Percentiles rank a stretch among this genome's conserved stretches.
Evolutionary conservation across 495 filamentous ascomycete genomes (phyloP).

Genomic region (Xylaria telfairii): DNA sequence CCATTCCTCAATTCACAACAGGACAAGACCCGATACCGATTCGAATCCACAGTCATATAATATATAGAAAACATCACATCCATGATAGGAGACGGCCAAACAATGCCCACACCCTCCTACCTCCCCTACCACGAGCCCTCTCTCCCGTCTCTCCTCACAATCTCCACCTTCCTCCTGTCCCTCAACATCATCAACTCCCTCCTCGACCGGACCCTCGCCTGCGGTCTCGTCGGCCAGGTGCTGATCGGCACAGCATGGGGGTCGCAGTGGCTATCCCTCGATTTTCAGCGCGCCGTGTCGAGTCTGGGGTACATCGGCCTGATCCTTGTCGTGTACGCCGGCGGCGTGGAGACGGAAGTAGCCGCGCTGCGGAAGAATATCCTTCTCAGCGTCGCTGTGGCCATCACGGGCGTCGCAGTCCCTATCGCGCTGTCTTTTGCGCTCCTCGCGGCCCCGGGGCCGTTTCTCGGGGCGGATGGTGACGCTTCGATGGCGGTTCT

Average conservation of each 20-base stretch:
- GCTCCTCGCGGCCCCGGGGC: constrained; percentile 42
- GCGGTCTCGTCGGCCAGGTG: constrained; percentile 77
- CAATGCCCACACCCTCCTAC: constrained; percentile 27
- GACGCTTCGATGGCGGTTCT: constrained; percentile 49
- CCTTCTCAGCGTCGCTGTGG: constrained; percentile 63
- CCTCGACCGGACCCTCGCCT: constrained; percentile 69
- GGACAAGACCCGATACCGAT: background rate
- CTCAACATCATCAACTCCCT: constrained; percentile 64
- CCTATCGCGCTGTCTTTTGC: constrained; percentile 75
- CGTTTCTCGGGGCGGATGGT: constrained; percentile 7
- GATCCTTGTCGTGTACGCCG: constrained; percentile 77
- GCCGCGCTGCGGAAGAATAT: constrained; percentile 64
- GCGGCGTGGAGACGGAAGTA: constrained; percentile 71
- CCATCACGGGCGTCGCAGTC: constrained; percentile 65
- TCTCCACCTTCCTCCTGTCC: constrained; percentile 68
- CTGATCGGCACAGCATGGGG: constrained; percentile 76
- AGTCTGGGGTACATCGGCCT: constrained; percentile 80
- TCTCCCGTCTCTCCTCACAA: constrained; percentile 63
- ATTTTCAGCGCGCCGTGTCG: constrained; percentile 66
- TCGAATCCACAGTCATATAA: background rate
- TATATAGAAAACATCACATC: background rate
- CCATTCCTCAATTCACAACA: background rate
- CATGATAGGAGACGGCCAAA: background rate
- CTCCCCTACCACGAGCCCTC: constrained; percentile 67
- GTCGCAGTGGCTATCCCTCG: constrained; percentile 46